Evolutionary conservation across 2,329 filamentous ascomycete genomes (phyloP).

Genomic region (Endoconidiophora laricicola): DNA sequence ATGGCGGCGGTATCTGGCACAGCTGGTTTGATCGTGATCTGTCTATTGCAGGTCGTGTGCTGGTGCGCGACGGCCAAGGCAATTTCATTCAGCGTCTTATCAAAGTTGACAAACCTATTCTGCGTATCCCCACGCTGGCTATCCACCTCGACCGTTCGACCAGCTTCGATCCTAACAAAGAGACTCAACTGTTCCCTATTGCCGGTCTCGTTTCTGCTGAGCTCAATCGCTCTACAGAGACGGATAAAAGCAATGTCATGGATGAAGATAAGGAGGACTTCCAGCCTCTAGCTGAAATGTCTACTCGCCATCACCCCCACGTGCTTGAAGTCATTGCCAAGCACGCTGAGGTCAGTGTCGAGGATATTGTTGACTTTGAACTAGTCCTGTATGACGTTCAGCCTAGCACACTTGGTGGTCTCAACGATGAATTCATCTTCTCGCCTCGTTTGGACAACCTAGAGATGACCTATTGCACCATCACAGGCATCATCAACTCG

Average conservation of each 20-base stretch:
- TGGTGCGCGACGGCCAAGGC: slow-evolving; percentile 59
- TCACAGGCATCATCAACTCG: slow-evolving; percentile 71
- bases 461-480: slow-evolving; percentile 88
- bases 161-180: slow-evolving; percentile 89
- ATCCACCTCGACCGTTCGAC: slow-evolving; percentile 82
- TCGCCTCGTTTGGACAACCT: slow-evolving; percentile 92
- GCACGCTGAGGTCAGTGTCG: slow-evolving; percentile 52
- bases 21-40: slow-evolving; percentile 96
- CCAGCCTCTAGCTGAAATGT: slow-evolving; percentile 58
- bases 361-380: slow-evolving; percentile 81
- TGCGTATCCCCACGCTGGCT: slow-evolving; percentile 82
- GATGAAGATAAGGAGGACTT: slow-evolving; percentile 35
- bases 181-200: slow-evolving; percentile 89
- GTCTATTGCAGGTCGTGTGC: slow-evolving; percentile 71
- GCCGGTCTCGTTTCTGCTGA: slow-evolving; percentile 74
- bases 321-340: slow-evolving; percentile 72
- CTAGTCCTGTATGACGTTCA: slow-evolving; percentile 95
- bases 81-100: slow-evolving; percentile 70
- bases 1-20: slow-evolving; percentile 94
- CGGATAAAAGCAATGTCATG: slow-evolving; percentile 23
- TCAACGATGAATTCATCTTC: slow-evolving; percentile 90
- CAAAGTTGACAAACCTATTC: slow-evolving; percentile 77
- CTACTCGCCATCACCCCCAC: slow-evolving; percentile 75
- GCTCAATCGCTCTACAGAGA: slow-evolving; percentile 45
- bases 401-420: slow-evolving; percentile 70